Evolutionary conservation across 441 rosid genomes (phyloP).

Genomic region (Populus hybrid): DNA sequence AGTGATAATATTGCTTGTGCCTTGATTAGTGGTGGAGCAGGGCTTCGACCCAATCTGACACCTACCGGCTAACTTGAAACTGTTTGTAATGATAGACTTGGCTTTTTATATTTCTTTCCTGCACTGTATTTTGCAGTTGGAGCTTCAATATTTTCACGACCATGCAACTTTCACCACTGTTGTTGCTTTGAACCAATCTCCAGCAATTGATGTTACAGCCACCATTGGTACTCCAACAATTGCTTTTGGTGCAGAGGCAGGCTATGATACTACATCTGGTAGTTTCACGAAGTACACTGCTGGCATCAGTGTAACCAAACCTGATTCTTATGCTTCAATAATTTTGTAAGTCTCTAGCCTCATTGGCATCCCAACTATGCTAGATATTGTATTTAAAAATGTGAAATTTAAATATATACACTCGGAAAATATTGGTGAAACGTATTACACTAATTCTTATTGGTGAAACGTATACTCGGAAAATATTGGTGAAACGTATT

Average conservation of each 20-base stretch:
- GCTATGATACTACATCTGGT: slow-evolving; percentile 68
- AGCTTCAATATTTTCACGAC: slow-evolving; percentile 82
- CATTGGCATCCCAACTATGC: neutral
- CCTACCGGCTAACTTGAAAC: neutral
- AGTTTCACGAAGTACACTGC: slow-evolving; percentile 78
- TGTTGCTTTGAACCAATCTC: slow-evolving; percentile 61
- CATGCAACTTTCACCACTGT: slow-evolving; percentile 73
- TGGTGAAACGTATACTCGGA: no score
- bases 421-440: no score
- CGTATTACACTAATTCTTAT: no score
- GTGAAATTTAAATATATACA: neutral
- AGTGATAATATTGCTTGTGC: no score
- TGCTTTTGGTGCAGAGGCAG: slow-evolving; percentile 94
- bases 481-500: neutral
- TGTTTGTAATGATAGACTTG: neutral
- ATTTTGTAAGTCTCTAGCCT: slow-evolving; percentile 49
- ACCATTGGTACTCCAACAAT: slow-evolving; percentile 77
- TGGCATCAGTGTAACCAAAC: slow-evolving; percentile 70
- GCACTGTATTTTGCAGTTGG: slow-evolving; percentile 44
- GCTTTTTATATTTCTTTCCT: slow-evolving; percentile 10
- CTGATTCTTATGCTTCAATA: slow-evolving; percentile 70
- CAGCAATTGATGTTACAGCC: slow-evolving; percentile 66
- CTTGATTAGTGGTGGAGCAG: neutral
- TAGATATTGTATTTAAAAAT: neutral
- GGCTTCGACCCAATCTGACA: neutral